Evolutionary conservation across 2,329 filamentous ascomycete species (phyloP).

Genomic region (Trichoderma oligosporum): DNA sequence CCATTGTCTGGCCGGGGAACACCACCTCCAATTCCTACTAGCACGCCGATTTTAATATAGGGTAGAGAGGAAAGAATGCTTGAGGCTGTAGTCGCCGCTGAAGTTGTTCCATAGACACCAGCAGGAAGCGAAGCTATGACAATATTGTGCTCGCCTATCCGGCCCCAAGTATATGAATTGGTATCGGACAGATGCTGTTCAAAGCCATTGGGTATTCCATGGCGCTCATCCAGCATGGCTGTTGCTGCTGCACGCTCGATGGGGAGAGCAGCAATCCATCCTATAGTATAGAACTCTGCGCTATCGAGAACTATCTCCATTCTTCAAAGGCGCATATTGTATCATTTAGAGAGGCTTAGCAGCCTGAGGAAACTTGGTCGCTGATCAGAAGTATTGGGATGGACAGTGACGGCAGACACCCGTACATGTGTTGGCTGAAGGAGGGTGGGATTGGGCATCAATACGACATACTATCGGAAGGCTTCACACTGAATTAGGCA

Average conservation of each 20-base stretch:
- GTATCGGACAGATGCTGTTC: slow-evolving; percentile 20
- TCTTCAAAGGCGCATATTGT: too few relatives aligned
- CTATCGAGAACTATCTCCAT: too few relatives aligned
- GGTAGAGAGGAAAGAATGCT: slow-evolving; percentile 22
- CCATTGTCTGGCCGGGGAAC: slow-evolving; percentile 7
- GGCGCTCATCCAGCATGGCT: slow-evolving; percentile 27
- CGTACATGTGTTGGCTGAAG: too few relatives aligned
- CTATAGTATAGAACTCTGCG: slow-evolving; percentile 27
- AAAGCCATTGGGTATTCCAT: slow-evolving; percentile 20
- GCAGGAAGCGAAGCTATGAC: slow-evolving; percentile 27
- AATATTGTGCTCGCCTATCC: slow-evolving; percentile 27
- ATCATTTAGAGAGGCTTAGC: too few relatives aligned
- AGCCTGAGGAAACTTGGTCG: too few relatives aligned
- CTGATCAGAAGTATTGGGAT: too few relatives aligned
- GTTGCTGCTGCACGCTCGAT: slow-evolving; percentile 27
- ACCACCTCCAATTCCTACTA: slow-evolving; percentile 43
- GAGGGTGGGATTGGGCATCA: too few relatives aligned
- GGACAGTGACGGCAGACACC: too few relatives aligned
- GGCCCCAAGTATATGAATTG: slow-evolving; percentile 29
- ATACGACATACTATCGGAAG: too few relatives aligned
- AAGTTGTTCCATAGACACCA: slow-evolving; percentile 21
- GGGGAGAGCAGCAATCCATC: slow-evolving; percentile 27
- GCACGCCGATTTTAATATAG: slow-evolving; percentile 22
- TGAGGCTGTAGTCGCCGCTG: slow-evolving; percentile 20
- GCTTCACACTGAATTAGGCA: too few relatives aligned